phyloP scores from a whole-genome alignment of 768 basidiomycete genomes.

The Hericium rajendrae region DNA sequence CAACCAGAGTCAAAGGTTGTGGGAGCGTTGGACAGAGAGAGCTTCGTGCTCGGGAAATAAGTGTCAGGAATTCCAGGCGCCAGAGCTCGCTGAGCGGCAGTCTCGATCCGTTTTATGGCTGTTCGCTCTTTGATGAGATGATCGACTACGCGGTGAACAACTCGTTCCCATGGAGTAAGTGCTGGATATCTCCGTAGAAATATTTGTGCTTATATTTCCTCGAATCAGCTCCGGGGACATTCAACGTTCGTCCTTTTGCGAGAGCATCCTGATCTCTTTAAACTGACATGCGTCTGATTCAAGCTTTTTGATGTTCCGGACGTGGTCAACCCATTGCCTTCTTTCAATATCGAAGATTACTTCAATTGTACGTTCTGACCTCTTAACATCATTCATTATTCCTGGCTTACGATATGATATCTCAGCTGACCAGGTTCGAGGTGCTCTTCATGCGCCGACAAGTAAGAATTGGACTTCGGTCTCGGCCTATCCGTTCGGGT shows the following conservation, averaged over 20 bases:
- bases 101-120: conserved; percentile 29
- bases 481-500: conserved; percentile 5
- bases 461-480: conserved; percentile 36
- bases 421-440: conserved; percentile 42
- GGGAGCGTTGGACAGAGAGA: conserved; percentile 35
- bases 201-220: not conserved
- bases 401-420: not conserved
- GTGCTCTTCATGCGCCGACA: conserved; percentile 60
- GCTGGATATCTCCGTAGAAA: not conserved
- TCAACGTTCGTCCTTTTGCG: conserved; percentile 5
- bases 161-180: conserved; percentile 49
- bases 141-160: conserved; percentile 66
- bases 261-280: too few species aligned
- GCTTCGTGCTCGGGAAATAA: conserved; percentile 3
- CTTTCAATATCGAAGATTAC: conserved; percentile 44
- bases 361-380: conserved; percentile 42
- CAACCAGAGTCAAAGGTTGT: conserved; percentile 18
- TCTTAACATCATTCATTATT: not conserved
- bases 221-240: conserved; percentile 3
- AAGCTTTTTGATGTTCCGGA: conserved; percentile 22
- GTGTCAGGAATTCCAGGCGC: not conserved
- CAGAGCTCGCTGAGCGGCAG: not conserved
- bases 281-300: not conserved
- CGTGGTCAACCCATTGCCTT: conserved; percentile 36
- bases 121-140: conserved; percentile 53